Evolutionary conservation across 176 grass and related monocot genomes (phyloP).

Genomic region (Cenchrus americanus): DNA sequence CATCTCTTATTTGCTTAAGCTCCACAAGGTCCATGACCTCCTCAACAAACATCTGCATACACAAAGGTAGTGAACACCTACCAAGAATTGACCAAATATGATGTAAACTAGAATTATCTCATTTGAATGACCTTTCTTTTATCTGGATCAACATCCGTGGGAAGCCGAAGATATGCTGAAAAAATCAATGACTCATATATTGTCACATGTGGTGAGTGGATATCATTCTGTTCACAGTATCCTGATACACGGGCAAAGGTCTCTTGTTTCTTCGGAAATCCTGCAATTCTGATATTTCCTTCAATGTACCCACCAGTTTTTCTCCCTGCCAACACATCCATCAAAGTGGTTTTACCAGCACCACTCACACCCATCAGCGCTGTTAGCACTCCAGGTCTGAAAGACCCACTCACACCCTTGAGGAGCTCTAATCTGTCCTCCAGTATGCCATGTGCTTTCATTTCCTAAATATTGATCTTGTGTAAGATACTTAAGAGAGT

Average conservation of each 20-base stretch:
- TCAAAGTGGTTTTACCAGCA: constrained; percentile 11
- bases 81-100: not conserved
- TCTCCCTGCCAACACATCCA: constrained; percentile 16
- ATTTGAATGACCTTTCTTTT: constrained; percentile 9
- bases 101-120: not conserved
- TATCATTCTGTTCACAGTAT: constrained; percentile 28
- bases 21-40: no score
- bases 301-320: constrained; percentile 22
- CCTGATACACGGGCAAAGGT: constrained; percentile 25
- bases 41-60: no score
- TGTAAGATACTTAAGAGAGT: not conserved
- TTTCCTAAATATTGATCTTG: constrained; percentile 5
- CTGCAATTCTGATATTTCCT: constrained; percentile 12
- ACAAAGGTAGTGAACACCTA: no score
- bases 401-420: constrained; percentile 18
- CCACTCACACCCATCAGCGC: constrained; percentile 20
- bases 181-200: constrained; percentile 11
- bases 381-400: not conserved
- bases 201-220: constrained; percentile 6
- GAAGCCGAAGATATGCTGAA: constrained; percentile 10
- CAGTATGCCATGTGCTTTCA: not conserved
- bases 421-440: not conserved
- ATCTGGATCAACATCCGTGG: not conserved
- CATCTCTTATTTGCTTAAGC: no score
- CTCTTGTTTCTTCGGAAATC: constrained; percentile 9